Base-by-base conservation (phyloP, 805 yeast genomes). In the Pachysolen tannophilus region DNA sequence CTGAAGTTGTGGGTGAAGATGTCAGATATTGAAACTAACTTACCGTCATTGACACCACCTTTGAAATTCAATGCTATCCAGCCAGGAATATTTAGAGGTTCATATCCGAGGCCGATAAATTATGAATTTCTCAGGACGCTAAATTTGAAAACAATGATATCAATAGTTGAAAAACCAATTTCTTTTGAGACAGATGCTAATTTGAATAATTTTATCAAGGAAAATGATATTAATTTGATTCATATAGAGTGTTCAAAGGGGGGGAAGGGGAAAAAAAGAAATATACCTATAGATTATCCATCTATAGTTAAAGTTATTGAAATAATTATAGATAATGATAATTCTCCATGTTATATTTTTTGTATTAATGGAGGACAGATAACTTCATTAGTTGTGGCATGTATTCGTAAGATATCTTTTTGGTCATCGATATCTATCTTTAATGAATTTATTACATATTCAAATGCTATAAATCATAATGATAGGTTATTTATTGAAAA, bases 401-500 rank as follows among this genome's bases (percentile, higher is more conserved):
- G 97, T 52, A 59, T 87, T 26, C 60, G 98, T 24, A 83, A 83
- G 45, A 59, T 83, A 14, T 82, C 85, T 18, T 75, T 81, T 46
- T 92, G 98, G 98, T 79, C 92, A 8, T 72, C 83, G 6, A 84
- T 86, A 3, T 79, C 96, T 1, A 87, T 90, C 10, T 75, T 83
- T 47, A 84, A 80, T 43, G 98, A 90, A 58, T 88, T 82, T 48
- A 69, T 82, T 28, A 74, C 78, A 37, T 88, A 74, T 53, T 73
- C 88, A 7, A 78, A 84, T 11, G 78, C 79, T 34, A 76, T 85
- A 21, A 87, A 87, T 29, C 74, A 84, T 28, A 82, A 83, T 43
- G 97, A 90, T 53, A 65, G 95, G 40, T 66, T 65, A 31, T 92
- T 90, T 50, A 84, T 90, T 17, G 95, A 87, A 43, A 75, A 76